Base-by-base conservation (phyloP, 768 basidiomycete genomes). In the Rubroboletus pulcherrimus region DNA sequence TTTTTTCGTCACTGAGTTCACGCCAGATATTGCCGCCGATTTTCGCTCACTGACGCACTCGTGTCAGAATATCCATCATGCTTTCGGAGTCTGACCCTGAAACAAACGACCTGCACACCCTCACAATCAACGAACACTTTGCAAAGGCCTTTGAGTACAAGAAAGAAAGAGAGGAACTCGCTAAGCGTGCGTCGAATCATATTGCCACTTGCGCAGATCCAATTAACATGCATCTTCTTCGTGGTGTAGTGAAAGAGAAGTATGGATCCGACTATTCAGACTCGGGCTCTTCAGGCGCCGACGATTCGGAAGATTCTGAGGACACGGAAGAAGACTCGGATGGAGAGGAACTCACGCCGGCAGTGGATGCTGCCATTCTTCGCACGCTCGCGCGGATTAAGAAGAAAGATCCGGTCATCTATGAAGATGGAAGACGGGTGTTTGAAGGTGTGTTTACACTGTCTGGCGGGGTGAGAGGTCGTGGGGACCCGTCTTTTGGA, bases 321-420 rank as follows among this genome's bases (percentile, higher is more conserved):
- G 81, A 81, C 30, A 86, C 83, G 41, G 91, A 93, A 63, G 95
- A 98, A 67, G 95, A 98, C 68, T 91, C 94, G 66, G 90, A 96
- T 54, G 97, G 94, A 14, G 92, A 93, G 62, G 91, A 98, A 68
- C 81, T 98, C 49, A 98, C 95, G 0, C 93, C 94, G 5, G 87
- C 86, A 0, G 83, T 98, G 48, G 96, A 98, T 64, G 97, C 86
- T 42, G 97, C 97, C 19, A 97, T 98, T 63, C 78, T 98, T 39
- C 79, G 93, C 46, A 98, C 93, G 1, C 77, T 99, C 9, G 91
- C 87, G 0, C 81, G 86, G 62, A 97, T 98, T 53, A 83, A 83
- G 68, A 79, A 80, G 51, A 88, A 81, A 62, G 92, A 95, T 67
- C 93, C 94, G 0, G 80, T 75, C 0, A 96, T 99, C 31, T 98